Evolutionary conservation across 2,329 filamentous ascomycete species (phyloP), one percentile per base, ranked within the genome.

Genomic region (Aspergillus brunneoviolaceus): DNA sequence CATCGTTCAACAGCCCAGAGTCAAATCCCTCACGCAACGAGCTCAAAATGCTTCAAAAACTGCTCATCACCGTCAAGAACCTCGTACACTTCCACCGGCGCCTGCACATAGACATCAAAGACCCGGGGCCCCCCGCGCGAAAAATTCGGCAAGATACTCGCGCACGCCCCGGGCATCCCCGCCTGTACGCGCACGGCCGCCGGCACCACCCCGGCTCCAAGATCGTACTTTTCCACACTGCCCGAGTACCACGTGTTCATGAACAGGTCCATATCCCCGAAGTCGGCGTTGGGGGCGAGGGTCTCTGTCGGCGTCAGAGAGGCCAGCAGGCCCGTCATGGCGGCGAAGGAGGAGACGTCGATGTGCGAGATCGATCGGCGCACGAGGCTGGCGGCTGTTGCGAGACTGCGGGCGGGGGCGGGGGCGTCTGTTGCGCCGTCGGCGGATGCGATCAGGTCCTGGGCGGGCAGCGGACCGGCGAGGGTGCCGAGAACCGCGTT

Each of bases 211-310:
- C 51, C 66, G 35, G 35, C 51, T 12, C 68, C 68, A 35, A 70
- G 51, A 57, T 67, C 64, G 29, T 68, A 70, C 14, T 65, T 61
- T 47, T 65, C 63, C 1, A 60, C 63, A 6, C 33, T 63, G 6
- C 65, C 65, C 5, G 65, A 57, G 35, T 63, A 63, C 68, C 68
- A 70, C 19, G 60, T 65, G 45, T 67, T 70, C 61, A 69, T 65
- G 21, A 69, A 58, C 5, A 69, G 12, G 27, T 69, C 67, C 66
- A 68, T 66, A 23, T 63, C 56, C 10, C 48, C 42, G 27, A 67
- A 68, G 29, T 70, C 64, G 11, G 59, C 61, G 25, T 56, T 54
- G 4, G 54, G 53, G n/a, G 42, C 59, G 23, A 68, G 25, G 10
- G 29, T 65, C 45, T 69, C 60, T 2, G 57, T 60, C 1, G 57